Conservation (phyloP, 768 basidiomycete species). For the Erythrobasidium yunnanense region DNA sequence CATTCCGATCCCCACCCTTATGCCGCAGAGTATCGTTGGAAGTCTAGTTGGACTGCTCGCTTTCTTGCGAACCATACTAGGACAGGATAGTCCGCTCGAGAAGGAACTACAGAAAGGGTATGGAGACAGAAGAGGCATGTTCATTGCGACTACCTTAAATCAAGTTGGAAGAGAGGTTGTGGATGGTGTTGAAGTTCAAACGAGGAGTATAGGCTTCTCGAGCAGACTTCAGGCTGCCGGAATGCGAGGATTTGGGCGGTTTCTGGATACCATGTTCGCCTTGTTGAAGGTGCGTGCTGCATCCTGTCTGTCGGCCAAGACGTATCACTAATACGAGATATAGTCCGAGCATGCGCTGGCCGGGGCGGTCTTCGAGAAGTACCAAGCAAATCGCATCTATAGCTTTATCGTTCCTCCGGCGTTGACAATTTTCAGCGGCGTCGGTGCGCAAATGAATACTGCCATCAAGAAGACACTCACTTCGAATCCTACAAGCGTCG, state of each 20-base stretch:
- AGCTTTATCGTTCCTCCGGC: slow-evolving; percentile 29
- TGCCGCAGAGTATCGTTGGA: neutral
- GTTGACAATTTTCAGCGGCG: slow-evolving; percentile 27
- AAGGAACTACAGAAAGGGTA: slow-evolving; percentile 28
- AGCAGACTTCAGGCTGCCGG: neutral
- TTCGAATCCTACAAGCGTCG: slow-evolving; percentile 25
- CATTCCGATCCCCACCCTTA: slow-evolving; percentile 30
- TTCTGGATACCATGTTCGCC: slow-evolving; percentile 35
- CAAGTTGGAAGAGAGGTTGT: slow-evolving; percentile 32
- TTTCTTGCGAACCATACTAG: slow-evolving; percentile 31
- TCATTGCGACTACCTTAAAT: slow-evolving; percentile 32
- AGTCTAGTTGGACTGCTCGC: slow-evolving; percentile 31
- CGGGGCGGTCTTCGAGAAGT: slow-evolving; percentile 30
- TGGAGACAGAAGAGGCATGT: slow-evolving; percentile 22
- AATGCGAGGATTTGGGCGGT: slow-evolving; percentile 28
- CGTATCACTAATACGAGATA: too few relatives aligned
- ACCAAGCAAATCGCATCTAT: slow-evolving; percentile 27
- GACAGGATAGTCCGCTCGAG: slow-evolving; percentile 27
- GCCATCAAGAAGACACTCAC: slow-evolving; percentile 33
- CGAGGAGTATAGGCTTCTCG: neutral
- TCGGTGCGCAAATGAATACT: slow-evolving; percentile 31
- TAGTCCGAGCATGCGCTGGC: slow-evolving; percentile 35
- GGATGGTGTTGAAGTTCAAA: neutral
- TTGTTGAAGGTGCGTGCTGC: slow-evolving; percentile 31
- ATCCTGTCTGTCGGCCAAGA: too few relatives aligned